Conservation (phyloP, 164 flowering plant species). For the Vitis amurensis region DNA sequence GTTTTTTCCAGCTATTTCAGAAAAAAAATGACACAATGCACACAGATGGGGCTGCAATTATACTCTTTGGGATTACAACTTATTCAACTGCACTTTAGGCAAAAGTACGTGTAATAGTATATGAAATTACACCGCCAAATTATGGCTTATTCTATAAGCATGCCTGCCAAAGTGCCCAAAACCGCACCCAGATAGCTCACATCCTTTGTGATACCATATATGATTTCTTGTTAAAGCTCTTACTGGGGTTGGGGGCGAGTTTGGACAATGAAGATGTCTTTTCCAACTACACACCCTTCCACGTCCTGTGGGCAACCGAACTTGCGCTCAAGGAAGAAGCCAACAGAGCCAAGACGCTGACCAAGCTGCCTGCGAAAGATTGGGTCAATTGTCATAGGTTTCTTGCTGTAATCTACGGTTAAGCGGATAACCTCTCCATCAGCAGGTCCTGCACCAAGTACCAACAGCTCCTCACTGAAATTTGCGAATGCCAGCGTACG, state of each 20-base stretch:
- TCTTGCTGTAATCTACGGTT: constrained; percentile 88
- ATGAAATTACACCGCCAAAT: too few relatives aligned
- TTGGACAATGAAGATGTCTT: constrained; percentile 76
- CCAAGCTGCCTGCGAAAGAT: constrained; percentile 65
- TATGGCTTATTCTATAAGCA: too few relatives aligned
- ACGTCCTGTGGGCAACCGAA: constrained; percentile 90
- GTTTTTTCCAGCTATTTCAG: too few relatives aligned
- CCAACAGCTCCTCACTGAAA: constrained; percentile 82
- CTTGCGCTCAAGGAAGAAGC: constrained; percentile 75
- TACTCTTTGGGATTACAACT: too few relatives aligned
- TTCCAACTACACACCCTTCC: constrained; percentile 86
- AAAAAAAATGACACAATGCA: too few relatives aligned
- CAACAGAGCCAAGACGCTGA: constrained; percentile 72
- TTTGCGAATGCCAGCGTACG: constrained; percentile 81
- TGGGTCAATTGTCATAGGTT: constrained; percentile 68
- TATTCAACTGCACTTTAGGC: too few relatives aligned
- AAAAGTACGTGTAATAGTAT: too few relatives aligned
- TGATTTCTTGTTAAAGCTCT: neutral
- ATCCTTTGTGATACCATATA: too few relatives aligned
- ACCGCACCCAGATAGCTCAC: too few relatives aligned
- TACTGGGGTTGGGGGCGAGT: constrained; percentile 80
- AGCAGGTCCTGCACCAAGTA: constrained; percentile 57
- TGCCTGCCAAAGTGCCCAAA: too few relatives aligned
- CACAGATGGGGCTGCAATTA: too few relatives aligned
- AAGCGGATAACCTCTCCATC: constrained; percentile 65